Percentiles rank a stretch among this genome's conserved stretches.
Evolutionary conservation across 768 basidiomycete species (phyloP).

Genomic region (Russula compacta): DNA sequence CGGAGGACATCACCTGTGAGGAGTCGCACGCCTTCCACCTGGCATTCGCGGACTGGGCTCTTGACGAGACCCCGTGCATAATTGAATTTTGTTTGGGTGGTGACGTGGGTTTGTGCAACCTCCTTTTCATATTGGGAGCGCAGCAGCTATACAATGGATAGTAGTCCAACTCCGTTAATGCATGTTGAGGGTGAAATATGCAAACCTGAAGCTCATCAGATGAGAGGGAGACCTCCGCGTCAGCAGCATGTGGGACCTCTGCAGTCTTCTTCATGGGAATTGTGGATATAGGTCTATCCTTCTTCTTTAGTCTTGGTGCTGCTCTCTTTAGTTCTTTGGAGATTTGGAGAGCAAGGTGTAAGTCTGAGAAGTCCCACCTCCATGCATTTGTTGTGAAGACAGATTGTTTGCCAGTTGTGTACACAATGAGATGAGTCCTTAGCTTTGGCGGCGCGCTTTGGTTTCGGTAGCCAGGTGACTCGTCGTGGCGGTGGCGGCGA

Average conservation of each 20-base stretch:
- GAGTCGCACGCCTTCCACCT: conserved; percentile 85
- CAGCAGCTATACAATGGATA: conserved; percentile 51
- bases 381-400: no score
- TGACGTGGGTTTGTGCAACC: conserved; percentile 70
- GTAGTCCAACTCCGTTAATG: not conserved
- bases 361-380: no score
- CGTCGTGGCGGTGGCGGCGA: not conserved
- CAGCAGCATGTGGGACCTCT: conserved; percentile 92
- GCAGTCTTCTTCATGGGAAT: conserved; percentile 62
- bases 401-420: no score
- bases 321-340: no score
- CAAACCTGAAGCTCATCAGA: conserved; percentile 85
- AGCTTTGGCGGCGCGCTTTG: not conserved
- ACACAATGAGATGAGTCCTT: no score
- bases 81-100: conserved; percentile 95
- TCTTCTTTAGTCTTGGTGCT: no score
- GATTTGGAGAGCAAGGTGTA: no score
- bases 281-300: no score
- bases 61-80: conserved; percentile 96
- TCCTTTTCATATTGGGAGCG: conserved; percentile 86
- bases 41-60: conserved; percentile 73
- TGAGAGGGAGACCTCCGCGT: conserved; percentile 80
- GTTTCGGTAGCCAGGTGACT: not conserved
- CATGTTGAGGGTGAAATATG: not conserved
- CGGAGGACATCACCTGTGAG: conserved; percentile 59